Evolutionary conservation across 2,329 filamentous ascomycete species (phyloP).

Genomic region (Venturia asperata): DNA sequence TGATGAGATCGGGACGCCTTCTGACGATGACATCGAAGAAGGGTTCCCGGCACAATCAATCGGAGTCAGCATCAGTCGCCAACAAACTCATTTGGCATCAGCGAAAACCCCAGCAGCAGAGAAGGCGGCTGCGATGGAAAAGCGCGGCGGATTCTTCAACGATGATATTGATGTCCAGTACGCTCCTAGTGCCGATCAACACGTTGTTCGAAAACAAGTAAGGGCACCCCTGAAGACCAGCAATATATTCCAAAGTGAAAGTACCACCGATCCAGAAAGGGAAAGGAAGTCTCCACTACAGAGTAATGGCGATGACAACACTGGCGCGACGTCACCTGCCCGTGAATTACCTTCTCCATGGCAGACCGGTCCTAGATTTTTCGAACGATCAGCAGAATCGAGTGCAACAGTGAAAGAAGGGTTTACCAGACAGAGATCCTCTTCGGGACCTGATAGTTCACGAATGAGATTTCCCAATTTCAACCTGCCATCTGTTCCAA

Average conservation of each 20-base stretch:
- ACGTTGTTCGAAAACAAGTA: conserved; percentile 12
- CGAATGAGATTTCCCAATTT: conserved; percentile 23
- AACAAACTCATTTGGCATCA: conserved; percentile 51
- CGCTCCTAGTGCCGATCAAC: conserved; percentile 21
- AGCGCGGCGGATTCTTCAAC: conserved; percentile 26
- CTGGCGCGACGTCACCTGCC: background rate
- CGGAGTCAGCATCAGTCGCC: conserved; percentile 52
- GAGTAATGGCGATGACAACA: background rate
- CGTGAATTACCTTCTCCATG: conserved; percentile 39
- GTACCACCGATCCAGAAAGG: background rate
- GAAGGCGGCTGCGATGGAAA: conserved; percentile 50
- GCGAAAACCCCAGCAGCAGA: conserved; percentile 52
- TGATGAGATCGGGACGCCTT: background rate
- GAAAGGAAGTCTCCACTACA: background rate
- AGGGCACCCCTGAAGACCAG: background rate
- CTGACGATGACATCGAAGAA: background rate
- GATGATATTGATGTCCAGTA: conserved; percentile 21
- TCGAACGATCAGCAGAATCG: conserved; percentile 32
- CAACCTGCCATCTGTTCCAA: background rate
- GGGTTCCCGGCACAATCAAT: conserved; percentile 26
- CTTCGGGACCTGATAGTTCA: conserved; percentile 33
- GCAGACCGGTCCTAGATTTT: conserved; percentile 34
- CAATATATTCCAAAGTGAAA: background rate
- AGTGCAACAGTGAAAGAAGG: conserved; percentile 34
- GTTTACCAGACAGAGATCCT: conserved; percentile 32